Evolutionary conservation across 2,329 filamentous ascomycete genomes (phyloP).

Genomic region (Penicillium brevicompactum): DNA sequence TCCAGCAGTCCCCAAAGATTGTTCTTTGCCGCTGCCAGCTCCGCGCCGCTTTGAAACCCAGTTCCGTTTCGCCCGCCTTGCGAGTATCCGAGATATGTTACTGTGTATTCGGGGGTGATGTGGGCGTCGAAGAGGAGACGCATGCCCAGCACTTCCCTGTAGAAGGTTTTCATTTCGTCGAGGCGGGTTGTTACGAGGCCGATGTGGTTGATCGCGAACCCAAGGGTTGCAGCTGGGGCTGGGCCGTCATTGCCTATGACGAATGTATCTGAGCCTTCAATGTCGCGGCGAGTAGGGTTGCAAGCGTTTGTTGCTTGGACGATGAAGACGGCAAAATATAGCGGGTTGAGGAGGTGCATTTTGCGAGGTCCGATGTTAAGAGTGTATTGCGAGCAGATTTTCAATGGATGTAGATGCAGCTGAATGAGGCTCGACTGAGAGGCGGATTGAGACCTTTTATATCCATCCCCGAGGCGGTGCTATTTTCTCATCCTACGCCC

Average conservation of each 20-base stretch:
- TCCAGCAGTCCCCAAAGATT: conserved; percentile 29
- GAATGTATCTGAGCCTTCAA: background rate
- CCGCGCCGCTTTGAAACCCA: conserved; percentile 38
- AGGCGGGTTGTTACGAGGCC: conserved; percentile 36
- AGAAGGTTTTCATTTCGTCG: conserved; percentile 36
- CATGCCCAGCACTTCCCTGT: conserved; percentile 38
- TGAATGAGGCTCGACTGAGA: too few relatives aligned
- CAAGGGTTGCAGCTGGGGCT: conserved; percentile 32
- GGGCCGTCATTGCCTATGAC: conserved; percentile 25
- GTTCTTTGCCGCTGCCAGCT: conserved; percentile 36
- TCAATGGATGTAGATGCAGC: too few relatives aligned
- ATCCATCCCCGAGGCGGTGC: background rate
- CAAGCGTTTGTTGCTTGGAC: background rate
- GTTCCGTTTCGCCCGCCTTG: conserved; percentile 44
- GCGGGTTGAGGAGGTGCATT: background rate
- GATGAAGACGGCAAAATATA: background rate
- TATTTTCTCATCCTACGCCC: conserved; percentile 20
- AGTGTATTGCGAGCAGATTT: background rate
- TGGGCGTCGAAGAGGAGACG: conserved; percentile 23
- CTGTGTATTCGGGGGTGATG: conserved; percentile 28
- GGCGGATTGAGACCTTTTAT: background rate
- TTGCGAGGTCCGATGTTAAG: background rate
- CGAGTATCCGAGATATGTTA: conserved; percentile 41
- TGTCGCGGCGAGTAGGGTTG: background rate
- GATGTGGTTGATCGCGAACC: conserved; percentile 42